phyloP scores from a whole-genome alignment of 2,329 filamentous ascomycete genomes.

The Ceratocystis diversiconidia region DNA sequence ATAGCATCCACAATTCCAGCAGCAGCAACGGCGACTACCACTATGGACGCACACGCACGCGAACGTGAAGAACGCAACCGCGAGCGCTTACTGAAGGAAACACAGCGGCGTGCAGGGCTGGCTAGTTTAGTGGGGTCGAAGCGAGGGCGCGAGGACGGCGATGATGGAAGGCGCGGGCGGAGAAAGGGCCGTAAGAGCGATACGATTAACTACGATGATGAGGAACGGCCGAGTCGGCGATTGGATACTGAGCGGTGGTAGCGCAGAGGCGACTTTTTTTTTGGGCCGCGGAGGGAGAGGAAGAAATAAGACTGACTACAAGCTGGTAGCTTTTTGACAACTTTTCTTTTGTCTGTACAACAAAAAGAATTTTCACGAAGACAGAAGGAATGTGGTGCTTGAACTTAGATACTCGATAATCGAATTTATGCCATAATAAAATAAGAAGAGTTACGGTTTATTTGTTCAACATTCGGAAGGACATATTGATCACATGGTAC shows the following conservation, averaged over 20 bases:
- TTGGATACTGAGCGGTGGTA: slow-evolving; percentile 28
- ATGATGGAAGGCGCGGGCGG: slow-evolving; percentile 21
- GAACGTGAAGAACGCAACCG: slow-evolving; percentile 54
- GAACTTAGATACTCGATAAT: background rate
- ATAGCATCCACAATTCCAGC: slow-evolving; percentile 24
- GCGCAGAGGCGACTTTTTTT: background rate
- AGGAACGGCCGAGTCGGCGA: slow-evolving; percentile 42
- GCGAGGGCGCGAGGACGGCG: slow-evolving; percentile 35
- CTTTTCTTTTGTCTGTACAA: background rate
- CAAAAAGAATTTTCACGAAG: background rate
- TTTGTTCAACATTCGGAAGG: too few relatives aligned
- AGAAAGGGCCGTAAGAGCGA: slow-evolving; percentile 23
- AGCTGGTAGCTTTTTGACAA: too few relatives aligned
- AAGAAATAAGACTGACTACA: background rate
- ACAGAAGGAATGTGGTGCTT: background rate
- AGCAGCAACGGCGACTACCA: slow-evolving; percentile 25
- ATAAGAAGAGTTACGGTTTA: too few relatives aligned
- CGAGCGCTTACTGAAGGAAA: slow-evolving; percentile 53
- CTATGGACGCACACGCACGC: slow-evolving; percentile 47
- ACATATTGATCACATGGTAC: too few relatives aligned
- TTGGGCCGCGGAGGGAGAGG: background rate
- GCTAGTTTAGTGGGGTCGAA: slow-evolving; percentile 35
- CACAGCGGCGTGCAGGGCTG: slow-evolving; percentile 47
- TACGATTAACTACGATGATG: slow-evolving; percentile 41
- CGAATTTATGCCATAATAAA: background rate